These are phyloP conservation scores for Prunus salicina DNA, from an alignment of 306 rosid species.

Conservation along the genomic window DNA sequence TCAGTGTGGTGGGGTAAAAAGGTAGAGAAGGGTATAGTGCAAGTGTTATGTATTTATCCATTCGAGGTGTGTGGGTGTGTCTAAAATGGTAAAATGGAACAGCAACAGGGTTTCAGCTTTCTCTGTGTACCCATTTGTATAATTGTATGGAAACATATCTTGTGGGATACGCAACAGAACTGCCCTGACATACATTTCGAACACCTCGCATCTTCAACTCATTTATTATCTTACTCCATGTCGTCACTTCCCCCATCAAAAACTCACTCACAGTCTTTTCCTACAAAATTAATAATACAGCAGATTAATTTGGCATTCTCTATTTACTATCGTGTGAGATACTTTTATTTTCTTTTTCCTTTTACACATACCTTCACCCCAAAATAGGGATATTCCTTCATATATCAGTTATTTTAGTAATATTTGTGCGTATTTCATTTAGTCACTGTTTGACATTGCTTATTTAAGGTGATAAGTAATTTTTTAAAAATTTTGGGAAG, in stretches of 20 bases:
- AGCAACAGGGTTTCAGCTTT: too few relatives aligned
- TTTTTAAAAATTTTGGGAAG: too few relatives aligned
- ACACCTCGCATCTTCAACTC: conserved; percentile 18
- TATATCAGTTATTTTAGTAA: background rate
- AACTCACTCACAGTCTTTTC: background rate
- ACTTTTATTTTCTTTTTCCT: background rate
- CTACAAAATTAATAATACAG: background rate
- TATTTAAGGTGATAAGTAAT: too few relatives aligned
- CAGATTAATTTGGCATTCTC: too few relatives aligned
- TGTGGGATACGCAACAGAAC: conserved; percentile 12
- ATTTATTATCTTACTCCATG: conserved; percentile 22
- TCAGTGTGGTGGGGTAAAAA: fast-evolving
- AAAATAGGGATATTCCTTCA: background rate
- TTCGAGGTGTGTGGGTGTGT: too few relatives aligned
- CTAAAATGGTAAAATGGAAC: too few relatives aligned
- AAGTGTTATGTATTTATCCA: too few relatives aligned
- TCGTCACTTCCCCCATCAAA: conserved; percentile 14
- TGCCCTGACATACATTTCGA: conserved; percentile 1
- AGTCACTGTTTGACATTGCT: fast-evolving
- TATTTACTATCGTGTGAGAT: background rate
- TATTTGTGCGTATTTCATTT: background rate
- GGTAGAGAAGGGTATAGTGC: too few relatives aligned
- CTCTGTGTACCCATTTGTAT: too few relatives aligned
- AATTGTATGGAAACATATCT: background rate
- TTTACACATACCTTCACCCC: background rate